phyloP scores from a whole-genome alignment of 768 basidiomycete genomes.

The Auricularia cornea region DNA sequence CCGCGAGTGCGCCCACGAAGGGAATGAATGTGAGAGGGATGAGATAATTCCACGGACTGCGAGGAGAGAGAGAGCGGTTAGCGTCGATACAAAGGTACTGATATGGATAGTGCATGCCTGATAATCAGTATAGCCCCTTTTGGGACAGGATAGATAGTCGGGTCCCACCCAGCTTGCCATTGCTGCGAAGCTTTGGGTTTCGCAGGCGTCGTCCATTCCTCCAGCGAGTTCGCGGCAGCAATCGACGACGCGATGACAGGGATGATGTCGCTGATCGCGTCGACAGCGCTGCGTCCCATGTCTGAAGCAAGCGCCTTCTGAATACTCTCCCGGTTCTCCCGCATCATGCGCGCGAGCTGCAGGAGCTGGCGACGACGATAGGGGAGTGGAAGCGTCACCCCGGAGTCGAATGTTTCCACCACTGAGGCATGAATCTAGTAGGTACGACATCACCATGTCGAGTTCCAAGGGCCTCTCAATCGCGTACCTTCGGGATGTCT shows the following conservation, averaged over 20 bases:
- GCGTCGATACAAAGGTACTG: neutral
- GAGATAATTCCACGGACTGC: conserved; percentile 7
- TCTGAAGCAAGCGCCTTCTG: conserved; percentile 14
- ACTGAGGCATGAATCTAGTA: conserved; percentile 11
- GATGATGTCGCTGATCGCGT: conserved; percentile 15
- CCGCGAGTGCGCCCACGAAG: conserved; percentile 21
- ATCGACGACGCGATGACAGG: conserved; percentile 11
- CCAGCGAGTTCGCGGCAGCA: conserved; percentile 14
- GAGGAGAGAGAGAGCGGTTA: neutral
- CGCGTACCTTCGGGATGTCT: too few relatives aligned
- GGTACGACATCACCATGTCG: too few relatives aligned
- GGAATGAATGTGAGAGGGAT: conserved; percentile 1
- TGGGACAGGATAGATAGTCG: conserved; percentile 15
- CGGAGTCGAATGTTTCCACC: conserved; percentile 14
- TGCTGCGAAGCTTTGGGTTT: conserved; percentile 7
- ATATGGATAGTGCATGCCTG: conserved; percentile 1
- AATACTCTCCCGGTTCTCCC: conserved; percentile 17
- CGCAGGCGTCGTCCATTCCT: conserved; percentile 17
- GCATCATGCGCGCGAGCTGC: conserved; percentile 16
- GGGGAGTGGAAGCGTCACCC: conserved; percentile 16
- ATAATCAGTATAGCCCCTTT: conserved; percentile 19
- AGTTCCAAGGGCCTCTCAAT: too few relatives aligned
- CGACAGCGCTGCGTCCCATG: conserved; percentile 16
- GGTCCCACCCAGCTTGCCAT: conserved; percentile 14
- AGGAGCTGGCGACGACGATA: conserved; percentile 20